Evolutionary conservation across 805 yeast genomes (phyloP), one percentile per base, ranked within the genome.

Genomic region (Suhomyces vadensis): DNA sequence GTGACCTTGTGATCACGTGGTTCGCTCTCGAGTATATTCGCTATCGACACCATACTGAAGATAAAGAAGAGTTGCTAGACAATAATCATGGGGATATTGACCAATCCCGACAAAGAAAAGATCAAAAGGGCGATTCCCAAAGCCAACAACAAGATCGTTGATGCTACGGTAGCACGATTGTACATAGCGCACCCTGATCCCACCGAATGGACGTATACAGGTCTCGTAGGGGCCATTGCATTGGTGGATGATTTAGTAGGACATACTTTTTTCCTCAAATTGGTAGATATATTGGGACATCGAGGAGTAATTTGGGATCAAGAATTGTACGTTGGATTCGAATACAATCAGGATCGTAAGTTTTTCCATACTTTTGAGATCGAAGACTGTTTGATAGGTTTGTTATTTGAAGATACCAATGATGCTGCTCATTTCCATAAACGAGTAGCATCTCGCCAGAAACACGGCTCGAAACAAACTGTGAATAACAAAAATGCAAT

Each of bases 231-330:
- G 3, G 97, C 97, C 1, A 65, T 91, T 13, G 85, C 82, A 1
- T 66, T 94, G 6, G 96, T 87, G 14, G 96, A 94, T 62, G 99
- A 94, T 64, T 65, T 87, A 9, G 96, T 94, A 1, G 98, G 98
- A 2, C 92, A 92, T 63, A 89, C 97, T 0, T 90, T 87, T 58
- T 94, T 90, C 63, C 73, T 94, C 37, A 94, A 94, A 62, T 61
- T 94, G 42, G 95, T 94, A 5, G 99, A 94, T 58, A 81, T 92
- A 24, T 58, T 73, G 29, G 96, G 95, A 5, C 78, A 81, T 49
- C 72, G 85, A 33, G 98, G 98, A 26, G 96, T 94, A 0, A 52
- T 94, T 0, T 94, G 99, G 99, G 99, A 94, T 64, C 99, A 94
- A 64, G 99, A 94, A 64, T 66, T 94, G 39, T 92, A 87, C 57